These are phyloP conservation scores for Verticillium nubilum DNA, from an alignment of 2,329 filamentous ascomycete species.

Conservation along the genomic window DNA sequence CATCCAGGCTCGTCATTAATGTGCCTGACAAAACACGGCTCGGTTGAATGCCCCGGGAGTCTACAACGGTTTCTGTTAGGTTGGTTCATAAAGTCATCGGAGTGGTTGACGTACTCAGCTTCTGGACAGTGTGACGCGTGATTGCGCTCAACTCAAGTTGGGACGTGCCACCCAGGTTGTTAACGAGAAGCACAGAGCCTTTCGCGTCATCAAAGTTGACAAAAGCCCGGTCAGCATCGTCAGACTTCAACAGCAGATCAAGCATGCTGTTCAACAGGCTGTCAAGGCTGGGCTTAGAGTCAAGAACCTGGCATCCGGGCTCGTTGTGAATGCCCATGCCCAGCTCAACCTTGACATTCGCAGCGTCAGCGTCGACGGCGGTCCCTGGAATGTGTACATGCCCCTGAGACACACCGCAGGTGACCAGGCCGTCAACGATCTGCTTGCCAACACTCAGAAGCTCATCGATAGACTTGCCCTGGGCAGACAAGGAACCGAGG, in stretches of 20 bases:
- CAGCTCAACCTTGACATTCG: constrained; percentile 55
- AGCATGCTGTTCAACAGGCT: constrained; percentile 57
- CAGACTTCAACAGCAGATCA: constrained; percentile 54
- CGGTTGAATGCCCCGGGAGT: not conserved
- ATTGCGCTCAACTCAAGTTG: constrained; percentile 60
- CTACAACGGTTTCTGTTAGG: not conserved
- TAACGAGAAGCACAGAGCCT: constrained; percentile 55
- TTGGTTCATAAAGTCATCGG: constrained; percentile 37
- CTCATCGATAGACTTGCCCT: constrained; percentile 30
- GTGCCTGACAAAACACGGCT: constrained; percentile 52
- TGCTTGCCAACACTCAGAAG: constrained; percentile 31
- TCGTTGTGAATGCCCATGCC: constrained; percentile 73
- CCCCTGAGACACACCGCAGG: constrained; percentile 43
- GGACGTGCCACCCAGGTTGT: constrained; percentile 66
- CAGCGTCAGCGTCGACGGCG: constrained; percentile 18
- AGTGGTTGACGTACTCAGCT: constrained; percentile 56
- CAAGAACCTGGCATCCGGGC: constrained; percentile 12
- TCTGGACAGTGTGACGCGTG: constrained; percentile 58
- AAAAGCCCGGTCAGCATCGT: constrained; percentile 60
- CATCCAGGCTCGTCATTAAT: constrained; percentile 69
- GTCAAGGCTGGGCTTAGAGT: constrained; percentile 36
- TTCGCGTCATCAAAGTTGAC: constrained; percentile 53
- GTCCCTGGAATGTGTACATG: constrained; percentile 52
- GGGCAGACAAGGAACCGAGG: constrained; percentile 51
- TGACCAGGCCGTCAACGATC: constrained; percentile 42